A percentile compares a stretch with the other conserved stretches of the same genome.
phyloP scores from a whole-genome alignment of 768 basidiomycete species.

The Collybia sp. region DNA sequence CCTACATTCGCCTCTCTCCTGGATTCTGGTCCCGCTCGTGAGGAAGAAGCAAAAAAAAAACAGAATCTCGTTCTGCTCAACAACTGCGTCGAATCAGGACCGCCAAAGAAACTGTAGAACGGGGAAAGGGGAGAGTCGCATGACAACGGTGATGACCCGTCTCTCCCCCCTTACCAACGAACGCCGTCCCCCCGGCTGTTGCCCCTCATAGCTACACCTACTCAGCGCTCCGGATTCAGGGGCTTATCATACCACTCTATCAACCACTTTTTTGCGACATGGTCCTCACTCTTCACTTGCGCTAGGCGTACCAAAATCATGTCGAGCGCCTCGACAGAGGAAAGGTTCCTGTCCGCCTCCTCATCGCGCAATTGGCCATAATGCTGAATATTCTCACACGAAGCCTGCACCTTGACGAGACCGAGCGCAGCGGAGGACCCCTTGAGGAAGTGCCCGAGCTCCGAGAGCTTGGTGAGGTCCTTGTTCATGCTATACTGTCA shows the following conservation, averaged over 20 bases:
- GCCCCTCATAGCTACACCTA: no score
- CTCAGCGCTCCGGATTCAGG: slow-evolving; percentile 2
- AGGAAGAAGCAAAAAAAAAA: no score
- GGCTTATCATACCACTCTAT: slow-evolving; percentile 35
- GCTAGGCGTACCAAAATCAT: slow-evolving; percentile 53
- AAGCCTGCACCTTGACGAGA: slow-evolving; percentile 70
- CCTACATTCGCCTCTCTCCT: no score
- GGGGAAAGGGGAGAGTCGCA: no score
- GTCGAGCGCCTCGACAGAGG: slow-evolving; percentile 44
- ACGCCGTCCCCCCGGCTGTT: no score
- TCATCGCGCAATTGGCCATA: slow-evolving; percentile 70
- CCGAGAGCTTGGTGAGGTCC: slow-evolving; percentile 63
- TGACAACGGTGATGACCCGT: no score
- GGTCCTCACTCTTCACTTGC: slow-evolving; percentile 65
- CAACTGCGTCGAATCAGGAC: no score
- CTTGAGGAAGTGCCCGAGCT: slow-evolving; percentile 91
- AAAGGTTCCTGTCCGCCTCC: slow-evolving; percentile 35
- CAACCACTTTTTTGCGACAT: slow-evolving; percentile 64
- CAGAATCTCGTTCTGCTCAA: no score
- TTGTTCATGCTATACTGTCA: slow-evolving; percentile 39
- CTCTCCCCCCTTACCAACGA: no score
- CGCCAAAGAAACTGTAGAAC: no score
- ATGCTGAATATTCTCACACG: slow-evolving; percentile 91
- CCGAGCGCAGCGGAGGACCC: slow-evolving; percentile 96
- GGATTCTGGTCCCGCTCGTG: no score